Conservation (phyloP, 2,329 filamentous ascomycete genomes). For the Ramularia endophylla region DNA sequence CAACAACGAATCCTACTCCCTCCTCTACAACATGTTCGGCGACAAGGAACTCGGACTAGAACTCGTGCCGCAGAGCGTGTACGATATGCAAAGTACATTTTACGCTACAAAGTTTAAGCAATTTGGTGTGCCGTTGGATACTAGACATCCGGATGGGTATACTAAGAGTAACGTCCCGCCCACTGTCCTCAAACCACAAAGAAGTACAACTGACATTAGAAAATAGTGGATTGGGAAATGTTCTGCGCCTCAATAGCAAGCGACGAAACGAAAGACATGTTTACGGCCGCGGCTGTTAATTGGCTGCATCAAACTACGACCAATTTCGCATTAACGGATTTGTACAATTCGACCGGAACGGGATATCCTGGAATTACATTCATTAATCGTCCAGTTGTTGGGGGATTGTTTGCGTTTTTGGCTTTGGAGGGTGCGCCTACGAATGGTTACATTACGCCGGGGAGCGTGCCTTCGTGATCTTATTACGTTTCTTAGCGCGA, state of each 20-base stretch:
- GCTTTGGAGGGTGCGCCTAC: constrained; percentile 29
- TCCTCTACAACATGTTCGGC: constrained; percentile 52
- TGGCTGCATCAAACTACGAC: constrained; percentile 48
- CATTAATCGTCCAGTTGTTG: constrained; percentile 47
- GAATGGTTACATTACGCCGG: constrained; percentile 12
- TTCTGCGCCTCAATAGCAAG: constrained; percentile 45
- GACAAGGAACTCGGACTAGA: constrained; percentile 43
- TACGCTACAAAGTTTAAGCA: constrained; percentile 45
- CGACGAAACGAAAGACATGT: constrained; percentile 39
- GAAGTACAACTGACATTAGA: neutral
- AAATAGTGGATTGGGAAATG: constrained; percentile 45
- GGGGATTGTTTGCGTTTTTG: constrained; percentile 47
- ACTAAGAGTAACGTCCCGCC: constrained; percentile 19
- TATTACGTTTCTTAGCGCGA: too few species aligned
- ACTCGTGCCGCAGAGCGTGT: constrained; percentile 47
- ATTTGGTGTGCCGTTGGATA: constrained; percentile 51
- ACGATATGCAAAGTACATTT: constrained; percentile 49
- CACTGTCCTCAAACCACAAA: neutral
- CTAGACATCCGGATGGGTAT: constrained; percentile 35
- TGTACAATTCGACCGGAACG: constrained; percentile 46
- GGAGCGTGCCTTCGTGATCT: too few species aligned
- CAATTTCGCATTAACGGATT: constrained; percentile 45
- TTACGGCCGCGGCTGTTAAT: constrained; percentile 41
- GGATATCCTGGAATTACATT: constrained; percentile 33
- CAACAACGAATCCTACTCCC: constrained; percentile 27